phyloP scores from a whole-genome alignment of 2,329 filamentous ascomycete species.

The Aschersonia sp. region DNA sequence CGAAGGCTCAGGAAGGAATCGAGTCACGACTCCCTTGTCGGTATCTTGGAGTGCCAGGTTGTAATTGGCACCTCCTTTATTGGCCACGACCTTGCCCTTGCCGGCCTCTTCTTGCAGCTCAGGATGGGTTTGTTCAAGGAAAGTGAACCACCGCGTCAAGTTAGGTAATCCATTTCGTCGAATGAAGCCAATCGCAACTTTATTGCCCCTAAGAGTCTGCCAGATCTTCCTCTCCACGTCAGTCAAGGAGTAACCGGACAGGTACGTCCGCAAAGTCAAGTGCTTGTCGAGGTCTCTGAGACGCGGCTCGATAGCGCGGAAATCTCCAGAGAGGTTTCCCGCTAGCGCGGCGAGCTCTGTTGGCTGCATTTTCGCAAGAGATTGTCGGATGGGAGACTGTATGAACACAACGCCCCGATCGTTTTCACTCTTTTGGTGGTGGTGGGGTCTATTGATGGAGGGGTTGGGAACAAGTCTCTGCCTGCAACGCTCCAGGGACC shows the following conservation, averaged over 20 bases:
- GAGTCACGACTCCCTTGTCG: conserved; percentile 77
- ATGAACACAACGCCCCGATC: no score
- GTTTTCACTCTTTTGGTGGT: conserved; percentile 9
- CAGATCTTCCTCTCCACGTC: conserved; percentile 72
- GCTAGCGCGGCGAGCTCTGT: conserved; percentile 39
- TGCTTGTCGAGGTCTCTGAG: conserved; percentile 73
- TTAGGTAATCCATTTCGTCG: conserved; percentile 67
- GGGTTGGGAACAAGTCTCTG: conserved; percentile 5
- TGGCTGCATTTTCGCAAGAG: conserved; percentile 33
- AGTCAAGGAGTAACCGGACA: conserved; percentile 66
- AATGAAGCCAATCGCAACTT: conserved; percentile 67
- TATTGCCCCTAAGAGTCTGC: conserved; percentile 70
- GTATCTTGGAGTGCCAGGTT: conserved; percentile 76
- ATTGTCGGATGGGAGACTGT: conserved; percentile 6
- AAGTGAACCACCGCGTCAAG: conserved; percentile 75
- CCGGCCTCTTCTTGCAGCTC: conserved; percentile 57
- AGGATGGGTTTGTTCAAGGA: conserved; percentile 67
- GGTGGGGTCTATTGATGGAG: conserved; percentile 6
- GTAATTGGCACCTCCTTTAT: conserved; percentile 73
- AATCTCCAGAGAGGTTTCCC: conserved; percentile 47
- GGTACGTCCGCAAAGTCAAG: conserved; percentile 72
- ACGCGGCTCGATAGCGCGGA: conserved; percentile 66
- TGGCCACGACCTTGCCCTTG: conserved; percentile 57
- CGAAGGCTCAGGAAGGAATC: conserved; percentile 91
- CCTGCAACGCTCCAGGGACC: background rate